Conservation (phyloP, 148 eudicot genomes). For the Chenopodium quinoa region DNA sequence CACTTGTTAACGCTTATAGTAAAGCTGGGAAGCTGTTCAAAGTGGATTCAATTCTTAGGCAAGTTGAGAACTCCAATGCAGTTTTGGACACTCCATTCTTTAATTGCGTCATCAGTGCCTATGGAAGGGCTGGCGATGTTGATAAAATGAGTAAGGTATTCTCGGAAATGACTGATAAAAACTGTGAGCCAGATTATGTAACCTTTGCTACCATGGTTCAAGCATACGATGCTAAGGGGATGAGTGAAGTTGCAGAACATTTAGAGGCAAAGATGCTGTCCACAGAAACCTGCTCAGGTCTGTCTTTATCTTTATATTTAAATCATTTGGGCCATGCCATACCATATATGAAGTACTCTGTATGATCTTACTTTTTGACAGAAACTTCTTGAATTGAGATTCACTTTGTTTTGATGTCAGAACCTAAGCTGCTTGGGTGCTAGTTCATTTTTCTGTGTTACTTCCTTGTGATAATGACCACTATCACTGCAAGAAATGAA, state of each 20-base stretch:
- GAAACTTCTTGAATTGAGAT: not conserved
- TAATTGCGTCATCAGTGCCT: constrained; percentile 68
- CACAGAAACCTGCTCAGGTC: constrained; percentile 38
- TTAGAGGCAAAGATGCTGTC: constrained; percentile 47
- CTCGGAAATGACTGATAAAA: constrained; percentile 54
- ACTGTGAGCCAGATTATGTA: constrained; percentile 59
- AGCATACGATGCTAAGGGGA: constrained; percentile 64
- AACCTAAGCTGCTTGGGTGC: constrained; percentile 25
- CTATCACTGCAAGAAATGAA: not conserved
- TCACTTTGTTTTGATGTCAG: constrained; percentile 11
- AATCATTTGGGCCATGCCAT: not conserved
- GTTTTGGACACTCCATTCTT: constrained; percentile 76
- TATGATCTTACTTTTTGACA: not conserved
- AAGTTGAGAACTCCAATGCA: constrained; percentile 75
- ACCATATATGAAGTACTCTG: not conserved
- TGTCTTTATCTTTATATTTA: constrained; percentile 4
- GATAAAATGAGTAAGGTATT: constrained; percentile 53
- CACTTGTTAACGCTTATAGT: constrained; percentile 68
- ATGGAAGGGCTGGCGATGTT: constrained; percentile 68
- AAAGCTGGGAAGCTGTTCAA: constrained; percentile 58
- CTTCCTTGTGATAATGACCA: not conserved
- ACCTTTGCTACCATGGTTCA: constrained; percentile 81
- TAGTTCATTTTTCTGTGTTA: not conserved
- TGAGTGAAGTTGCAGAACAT: constrained; percentile 61
- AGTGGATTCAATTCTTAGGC: constrained; percentile 76